phyloP scores from a whole-genome alignment of 305 asterid species.

The Plantago lanceolata region DNA sequence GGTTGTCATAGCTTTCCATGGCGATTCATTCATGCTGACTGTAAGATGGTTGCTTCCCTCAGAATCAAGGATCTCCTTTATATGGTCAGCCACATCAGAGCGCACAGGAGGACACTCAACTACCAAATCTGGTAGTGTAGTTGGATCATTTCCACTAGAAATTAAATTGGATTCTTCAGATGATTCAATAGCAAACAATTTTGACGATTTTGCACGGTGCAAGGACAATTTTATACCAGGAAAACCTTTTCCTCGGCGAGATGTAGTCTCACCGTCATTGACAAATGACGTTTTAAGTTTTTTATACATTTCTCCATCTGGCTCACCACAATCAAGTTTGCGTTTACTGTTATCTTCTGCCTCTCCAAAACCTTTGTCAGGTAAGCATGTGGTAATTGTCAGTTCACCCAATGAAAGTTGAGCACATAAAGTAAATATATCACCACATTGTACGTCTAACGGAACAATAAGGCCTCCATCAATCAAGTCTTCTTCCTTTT shows the following conservation, averaged over 20 bases:
- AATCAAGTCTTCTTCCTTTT: slow-evolving; percentile 61
- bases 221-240: slow-evolving; percentile 75
- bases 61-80: slow-evolving; percentile 35
- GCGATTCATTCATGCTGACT: no score
- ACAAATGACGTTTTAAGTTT: slow-evolving; percentile 47
- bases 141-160: slow-evolving; percentile 33
- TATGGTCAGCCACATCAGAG: slow-evolving; percentile 34
- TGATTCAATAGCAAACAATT: slow-evolving; percentile 45
- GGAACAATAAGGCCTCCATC: slow-evolving; percentile 69
- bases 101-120: slow-evolving; percentile 25
- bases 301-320: slow-evolving; percentile 47
- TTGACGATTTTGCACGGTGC: slow-evolving; percentile 51
- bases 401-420: slow-evolving; percentile 64
- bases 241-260: slow-evolving; percentile 89
- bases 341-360: slow-evolving; percentile 88
- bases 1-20: no score
- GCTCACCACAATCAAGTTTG: slow-evolving; percentile 40
- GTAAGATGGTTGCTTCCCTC: no score
- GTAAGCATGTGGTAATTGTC: slow-evolving; percentile 60
- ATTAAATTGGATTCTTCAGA: slow-evolving; percentile 30
- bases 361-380: slow-evolving; percentile 87
- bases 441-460: slow-evolving; percentile 81
- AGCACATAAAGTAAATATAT: slow-evolving; percentile 68
- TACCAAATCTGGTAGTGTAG: slow-evolving; percentile 24
- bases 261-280: slow-evolving; percentile 64